Conservation (phyloP, 345 rosid genomes). For the Salix exigua region DNA sequence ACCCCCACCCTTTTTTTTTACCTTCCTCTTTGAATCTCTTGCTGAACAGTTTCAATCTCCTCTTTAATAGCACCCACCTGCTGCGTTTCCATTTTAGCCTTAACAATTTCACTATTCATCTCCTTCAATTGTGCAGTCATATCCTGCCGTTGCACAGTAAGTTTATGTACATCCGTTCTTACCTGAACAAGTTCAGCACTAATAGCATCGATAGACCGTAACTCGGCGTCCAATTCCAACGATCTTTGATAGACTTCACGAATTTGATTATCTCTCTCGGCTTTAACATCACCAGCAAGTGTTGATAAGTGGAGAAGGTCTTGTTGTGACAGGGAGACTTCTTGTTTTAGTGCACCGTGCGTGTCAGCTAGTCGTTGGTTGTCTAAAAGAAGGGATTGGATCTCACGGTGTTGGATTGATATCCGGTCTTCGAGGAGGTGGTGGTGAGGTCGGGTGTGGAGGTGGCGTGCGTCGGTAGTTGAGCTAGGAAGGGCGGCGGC, state of each 20-base stretch:
- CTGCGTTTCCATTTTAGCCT: constrained; percentile 45
- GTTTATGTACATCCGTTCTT: constrained; percentile 41
- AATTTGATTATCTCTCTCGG: constrained; percentile 60
- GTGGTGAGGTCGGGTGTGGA: not conserved
- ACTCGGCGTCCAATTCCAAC: constrained; percentile 61
- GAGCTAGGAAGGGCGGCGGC: not conserved
- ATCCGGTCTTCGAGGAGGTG: constrained; percentile 62
- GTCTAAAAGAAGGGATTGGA: constrained; percentile 61
- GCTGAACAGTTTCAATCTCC: constrained; percentile 48
- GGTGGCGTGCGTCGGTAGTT: not conserved
- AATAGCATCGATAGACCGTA: constrained; percentile 47
- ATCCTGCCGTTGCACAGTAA: constrained; percentile 40
- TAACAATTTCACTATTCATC: constrained; percentile 40
- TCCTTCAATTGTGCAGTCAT: constrained; percentile 36
- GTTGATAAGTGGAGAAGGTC: constrained; percentile 46
- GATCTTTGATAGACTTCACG: constrained; percentile 65
- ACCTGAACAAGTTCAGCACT: constrained; percentile 57
- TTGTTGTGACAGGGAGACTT: constrained; percentile 51
- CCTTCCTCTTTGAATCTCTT: constrained; percentile 76
- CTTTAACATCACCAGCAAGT: constrained; percentile 45
- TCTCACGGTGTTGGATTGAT: constrained; percentile 61
- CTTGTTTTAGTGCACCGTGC: constrained; percentile 69
- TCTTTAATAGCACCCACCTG: constrained; percentile 35
- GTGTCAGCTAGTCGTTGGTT: constrained; percentile 61
- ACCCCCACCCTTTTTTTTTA: not conserved